Evolutionary conservation across 495 filamentous ascomycete genomes (phyloP), one percentile per base, ranked within the genome.

Genomic region (Podospora pseudocomata): DNA sequence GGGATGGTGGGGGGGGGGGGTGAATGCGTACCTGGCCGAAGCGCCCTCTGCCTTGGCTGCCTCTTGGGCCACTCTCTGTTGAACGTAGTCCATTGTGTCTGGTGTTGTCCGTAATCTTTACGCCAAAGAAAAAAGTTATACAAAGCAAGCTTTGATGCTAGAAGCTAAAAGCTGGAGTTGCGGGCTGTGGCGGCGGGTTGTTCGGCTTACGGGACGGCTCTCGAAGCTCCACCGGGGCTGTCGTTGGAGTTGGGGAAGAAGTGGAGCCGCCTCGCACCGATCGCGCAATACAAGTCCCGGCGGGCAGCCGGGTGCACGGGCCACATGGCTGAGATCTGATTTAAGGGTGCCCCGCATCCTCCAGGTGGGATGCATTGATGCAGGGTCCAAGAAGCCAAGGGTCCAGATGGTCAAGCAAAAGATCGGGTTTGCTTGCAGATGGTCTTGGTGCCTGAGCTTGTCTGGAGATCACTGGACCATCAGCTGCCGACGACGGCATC

Each of bases 71-170:
- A 87, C 80, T 68, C 82, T 78, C 26, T 86, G 79, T 75, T 86
- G 79, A 65, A 87, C 82, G 82, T 86, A 85, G 60, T 87, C 84
- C 84, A 87, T 86, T 55, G 19, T 70, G 54, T 61, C 34, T 20
- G 63, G 16, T 60, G 13, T 63, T 70, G 53, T 49, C 9, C 15
- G 63, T 7, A 57, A 18, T 63, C 3, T 5, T 49, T 49, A 49
- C 39, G 15, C 7, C 39, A 16, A 49, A 32, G 30, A 49, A 49
- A 13, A 16, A 13, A 49, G 39, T 13, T 49, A 6, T 49, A 49
- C 15, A 11, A 49, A 49, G 39, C 39, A 49, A 49, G 39, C 39
- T 49, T 49, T 61, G 64, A 54, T 19, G 26, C 26, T 62, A 26
- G 64, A 53, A 18, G 30, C 49, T 19, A 20, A 23, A 23, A 18